Base-by-base conservation (phyloP, 2,329 filamentous ascomycete genomes). In the Aspergillus neoniger region DNA sequence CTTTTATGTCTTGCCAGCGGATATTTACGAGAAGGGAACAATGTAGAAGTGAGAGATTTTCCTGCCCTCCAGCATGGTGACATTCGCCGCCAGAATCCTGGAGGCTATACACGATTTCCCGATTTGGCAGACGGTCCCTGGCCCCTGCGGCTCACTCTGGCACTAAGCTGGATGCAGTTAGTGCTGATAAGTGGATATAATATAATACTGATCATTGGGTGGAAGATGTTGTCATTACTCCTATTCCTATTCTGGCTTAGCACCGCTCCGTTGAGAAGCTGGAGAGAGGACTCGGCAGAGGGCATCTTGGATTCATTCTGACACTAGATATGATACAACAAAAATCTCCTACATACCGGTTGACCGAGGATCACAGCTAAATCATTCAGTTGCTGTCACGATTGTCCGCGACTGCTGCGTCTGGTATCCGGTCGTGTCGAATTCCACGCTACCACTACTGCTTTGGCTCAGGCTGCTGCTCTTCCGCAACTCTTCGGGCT, bases 381-480 rank as follows among this genome's bases (percentile, higher is more conserved):
- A 6, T n/a, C 8, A n/a, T 23, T 32, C 47, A n/a, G 47, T 28
- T 2, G 54, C 52, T 8, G 58, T 60, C 38, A 60, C 58, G 0
- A 21, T 47, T 4, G 53, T 48, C 38, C 50, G 44, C 12, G 49
- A 32, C 25, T 44, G 54, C 1, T 39, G 53, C 36, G 17, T 51
- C 23, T 30, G 44, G 3, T 21, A 39, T 5, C 38, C 58, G 0
- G 50, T 57, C 10, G 30, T 54, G 41, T 54, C 52, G 32, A 52
- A 54, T 15, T 61, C 63, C 49, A 60, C 23, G 38, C 30, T 59
- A 4, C 15, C 41, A 47, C 54, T 62, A 15, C 63, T 50, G 14
- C 7, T 12, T 1, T 39, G 25, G 38, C 55, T 60, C 19, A 43
- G 36, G 21, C 57, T 56, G 12, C 28, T 41, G 17, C 51, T 62